Evolutionary conservation across 2,329 filamentous ascomycete genomes (phyloP), one percentile per base, ranked within the genome.

Genomic region (Colletotrichum godetiae): DNA sequence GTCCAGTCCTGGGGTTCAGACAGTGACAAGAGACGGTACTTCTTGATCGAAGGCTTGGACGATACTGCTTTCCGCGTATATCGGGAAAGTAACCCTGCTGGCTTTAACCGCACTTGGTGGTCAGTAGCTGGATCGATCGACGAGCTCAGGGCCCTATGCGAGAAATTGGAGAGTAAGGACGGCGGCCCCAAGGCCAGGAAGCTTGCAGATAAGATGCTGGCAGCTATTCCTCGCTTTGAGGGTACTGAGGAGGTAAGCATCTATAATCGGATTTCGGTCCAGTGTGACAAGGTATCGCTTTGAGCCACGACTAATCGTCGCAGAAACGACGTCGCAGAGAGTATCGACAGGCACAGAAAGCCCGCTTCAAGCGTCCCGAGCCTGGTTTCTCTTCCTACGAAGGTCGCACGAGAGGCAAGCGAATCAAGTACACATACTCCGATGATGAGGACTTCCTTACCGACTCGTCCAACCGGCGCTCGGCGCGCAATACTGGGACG

Each of bases 21-120:
- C 81, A 94, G 94, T 76, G 92, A 98, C 78, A 97, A 97, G 86
- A 92, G 97, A 68, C 92, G 95, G 73, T 99, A 98, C 83, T 99
- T 93, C 86, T 87, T 99, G 60, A 90, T 99, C 75, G 97, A 99
- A 83, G 97, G 97, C 13, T 90, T 94, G 77, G 96, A 98, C 78
- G 95, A 99, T 82, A 98, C 96, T 4, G 90, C 93, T 75, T 99
- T 99, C 82, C 91, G 97, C 75, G 90, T 99, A 57, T 99, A 99
- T 82, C 90, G 97, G 66, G 97, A 99, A 83, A 96, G 94, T 83
- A 97, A 97, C 79, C 93, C 94, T 13, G 91, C 92, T 5, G 89
- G 92, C 37, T 90, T 93, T 58, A 92, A 92, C 74, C 84, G 91
- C 74, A 95, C 94, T 29, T 99, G 97, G 97, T 95, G 94, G 90